Percentiles rank a stretch among this genome's conserved stretches.
phyloP scores from a whole-genome alignment of 23 red algal genomes.

The Pyropia haitanensis region DNA sequence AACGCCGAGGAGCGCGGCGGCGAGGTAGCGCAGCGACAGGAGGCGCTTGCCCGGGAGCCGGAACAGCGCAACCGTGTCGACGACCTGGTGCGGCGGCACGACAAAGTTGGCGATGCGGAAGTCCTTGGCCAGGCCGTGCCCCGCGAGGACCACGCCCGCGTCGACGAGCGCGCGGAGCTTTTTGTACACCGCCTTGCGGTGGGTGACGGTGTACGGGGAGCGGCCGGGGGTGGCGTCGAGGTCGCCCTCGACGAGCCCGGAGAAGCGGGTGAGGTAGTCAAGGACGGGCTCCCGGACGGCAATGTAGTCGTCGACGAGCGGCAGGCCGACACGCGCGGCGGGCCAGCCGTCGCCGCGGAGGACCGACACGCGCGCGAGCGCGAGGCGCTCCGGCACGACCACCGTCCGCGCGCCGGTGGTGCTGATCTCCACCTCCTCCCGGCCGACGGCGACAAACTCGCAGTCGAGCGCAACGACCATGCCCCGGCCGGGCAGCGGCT shows the following conservation, averaged over 20 bases:
- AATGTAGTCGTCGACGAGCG: slow-evolving; percentile 89
- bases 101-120: slow-evolving; percentile 85
- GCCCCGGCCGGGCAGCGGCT: slow-evolving; percentile 37
- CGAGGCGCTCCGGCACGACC: slow-evolving; percentile 49
- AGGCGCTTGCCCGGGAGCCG: slow-evolving; percentile 48
- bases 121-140: slow-evolving; percentile 88
- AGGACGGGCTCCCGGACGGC: slow-evolving; percentile 50
- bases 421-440: slow-evolving; percentile 70
- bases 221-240: slow-evolving; percentile 36
- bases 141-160: slow-evolving; percentile 78
- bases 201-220: slow-evolving; percentile 42
- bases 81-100: slow-evolving; percentile 67
- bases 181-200: slow-evolving; percentile 74
- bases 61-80: slow-evolving; percentile 84
- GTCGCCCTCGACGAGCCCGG: slow-evolving; percentile 58
- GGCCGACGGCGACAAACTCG: slow-evolving; percentile 77
- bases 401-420: slow-evolving; percentile 49
- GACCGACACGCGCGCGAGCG: slow-evolving; percentile 79
- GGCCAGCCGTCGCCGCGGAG: slow-evolving; percentile 48
- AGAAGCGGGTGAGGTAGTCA: slow-evolving; percentile 84
- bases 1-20: slow-evolving; percentile 38
- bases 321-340: slow-evolving; percentile 5
- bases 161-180: slow-evolving; percentile 66
- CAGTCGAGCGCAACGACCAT: slow-evolving; percentile 71
- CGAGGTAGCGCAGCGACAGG: slow-evolving; percentile 55